Evolutionary conservation across 805 yeast species (phyloP).

Genomic region (Nakazawaea ishiwadae): DNA sequence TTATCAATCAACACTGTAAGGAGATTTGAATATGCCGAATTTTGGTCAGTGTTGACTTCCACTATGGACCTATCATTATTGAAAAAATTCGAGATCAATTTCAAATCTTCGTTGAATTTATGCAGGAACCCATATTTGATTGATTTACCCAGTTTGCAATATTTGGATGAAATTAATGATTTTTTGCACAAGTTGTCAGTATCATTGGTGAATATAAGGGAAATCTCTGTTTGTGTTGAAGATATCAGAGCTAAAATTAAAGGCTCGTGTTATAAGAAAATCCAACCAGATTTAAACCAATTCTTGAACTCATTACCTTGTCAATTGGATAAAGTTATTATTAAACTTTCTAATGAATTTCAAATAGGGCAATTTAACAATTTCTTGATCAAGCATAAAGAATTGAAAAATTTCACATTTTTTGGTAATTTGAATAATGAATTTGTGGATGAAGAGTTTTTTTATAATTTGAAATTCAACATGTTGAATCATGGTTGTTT

Average conservation of each 20-base stretch:
- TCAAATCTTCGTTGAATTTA: slow-evolving; percentile 3
- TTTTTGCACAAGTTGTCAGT: background rate
- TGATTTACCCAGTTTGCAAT: background rate
- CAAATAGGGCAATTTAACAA: slow-evolving; percentile 2
- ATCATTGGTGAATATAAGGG: slow-evolving; percentile 1
- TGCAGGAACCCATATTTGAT: slow-evolving; percentile 7
- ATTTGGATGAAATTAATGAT: background rate
- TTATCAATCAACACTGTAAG: background rate
- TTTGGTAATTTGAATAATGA: slow-evolving; percentile 3
- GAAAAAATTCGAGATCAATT: background rate
- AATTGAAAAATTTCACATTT: slow-evolving; percentile 1
- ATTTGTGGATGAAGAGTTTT: background rate
- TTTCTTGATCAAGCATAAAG: background rate
- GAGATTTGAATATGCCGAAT: background rate
- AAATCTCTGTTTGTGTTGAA: too few relatives aligned
- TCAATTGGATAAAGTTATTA: background rate
- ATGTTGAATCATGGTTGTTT: slow-evolving; percentile 2
- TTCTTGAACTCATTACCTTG: background rate
- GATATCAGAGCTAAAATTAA: too few relatives aligned
- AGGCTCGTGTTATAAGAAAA: slow-evolving; percentile 5
- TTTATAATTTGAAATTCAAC: slow-evolving; percentile 2
- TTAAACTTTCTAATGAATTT: slow-evolving; percentile 7
- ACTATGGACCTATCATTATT: background rate
- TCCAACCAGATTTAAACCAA: slow-evolving; percentile 6
- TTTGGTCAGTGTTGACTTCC: background rate